Evolutionary conservation across 495 filamentous ascomycete genomes (phyloP).

Genomic region (Umbilicaria muhlenbergii): DNA sequence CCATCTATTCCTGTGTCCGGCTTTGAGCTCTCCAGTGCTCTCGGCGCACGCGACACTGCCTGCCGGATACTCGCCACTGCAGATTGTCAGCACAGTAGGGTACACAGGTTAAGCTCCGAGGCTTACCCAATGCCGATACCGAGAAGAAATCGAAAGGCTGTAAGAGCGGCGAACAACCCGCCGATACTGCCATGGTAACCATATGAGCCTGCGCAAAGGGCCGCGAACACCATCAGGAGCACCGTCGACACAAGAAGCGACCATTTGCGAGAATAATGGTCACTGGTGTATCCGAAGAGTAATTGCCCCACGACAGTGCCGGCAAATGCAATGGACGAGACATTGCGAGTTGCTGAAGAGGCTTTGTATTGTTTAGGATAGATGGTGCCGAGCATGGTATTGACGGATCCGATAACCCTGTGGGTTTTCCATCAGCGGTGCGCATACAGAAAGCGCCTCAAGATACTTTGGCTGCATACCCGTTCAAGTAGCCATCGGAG

Average conservation of each 20-base stretch:
- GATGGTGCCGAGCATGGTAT: slow-evolving; percentile 47
- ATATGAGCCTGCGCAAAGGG: slow-evolving; percentile 63
- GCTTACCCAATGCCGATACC: slow-evolving; percentile 37
- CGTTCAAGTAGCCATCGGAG: slow-evolving; percentile 83
- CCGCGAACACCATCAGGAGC: slow-evolving; percentile 72
- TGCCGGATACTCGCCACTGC: slow-evolving; percentile 76
- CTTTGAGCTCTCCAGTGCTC: slow-evolving; percentile 64
- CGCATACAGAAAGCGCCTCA: neutral
- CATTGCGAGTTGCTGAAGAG: slow-evolving; percentile 52
- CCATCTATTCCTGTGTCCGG: slow-evolving; percentile 71
- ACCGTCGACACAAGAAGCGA: slow-evolving; percentile 66
- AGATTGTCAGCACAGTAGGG: slow-evolving; percentile 7
- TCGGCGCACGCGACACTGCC: slow-evolving; percentile 76
- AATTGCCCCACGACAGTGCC: slow-evolving; percentile 80
- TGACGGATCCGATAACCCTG: slow-evolving; percentile 66
- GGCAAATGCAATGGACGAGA: slow-evolving; percentile 70
- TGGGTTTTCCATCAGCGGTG: slow-evolving; percentile 16
- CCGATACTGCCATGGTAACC: slow-evolving; percentile 41
- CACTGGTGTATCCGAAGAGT: slow-evolving; percentile 65
- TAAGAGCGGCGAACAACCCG: slow-evolving; percentile 68
- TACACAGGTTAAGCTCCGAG: neutral
- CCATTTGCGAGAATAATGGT: slow-evolving; percentile 72
- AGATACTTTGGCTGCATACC: slow-evolving; percentile 11
- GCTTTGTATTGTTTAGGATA: slow-evolving; percentile 47
- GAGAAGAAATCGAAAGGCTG: slow-evolving; percentile 72